Percentiles rank a stretch among this genome's conserved stretches.
Conservation (phyloP, 192 early-diverging fungal species). For the Umbelopsis vinacea region DNA sequence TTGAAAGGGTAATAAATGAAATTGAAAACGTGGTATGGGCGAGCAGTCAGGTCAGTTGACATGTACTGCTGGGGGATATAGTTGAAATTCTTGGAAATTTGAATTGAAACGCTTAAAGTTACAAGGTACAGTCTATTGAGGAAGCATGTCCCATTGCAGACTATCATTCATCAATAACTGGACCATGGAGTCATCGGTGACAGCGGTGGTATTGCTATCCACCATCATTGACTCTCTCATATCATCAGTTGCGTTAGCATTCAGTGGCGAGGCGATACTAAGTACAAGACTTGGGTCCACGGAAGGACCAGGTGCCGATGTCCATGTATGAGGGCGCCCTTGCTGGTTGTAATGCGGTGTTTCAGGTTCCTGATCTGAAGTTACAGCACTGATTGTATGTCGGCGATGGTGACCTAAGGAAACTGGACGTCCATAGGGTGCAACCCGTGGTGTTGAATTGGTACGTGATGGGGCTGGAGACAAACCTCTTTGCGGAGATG, state of each 20-base stretch:
- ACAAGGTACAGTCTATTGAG: not conserved
- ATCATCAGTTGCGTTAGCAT: not conserved
- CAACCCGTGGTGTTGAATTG: not conserved
- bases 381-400: conserved; percentile 8
- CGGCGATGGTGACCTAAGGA: not conserved
- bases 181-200: conserved; percentile 2
- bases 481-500: conserved; percentile 6
- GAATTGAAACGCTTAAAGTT: no score
- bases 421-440: not conserved
- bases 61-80: not conserved
- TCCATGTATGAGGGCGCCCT: conserved; percentile 8
- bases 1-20: not conserved
- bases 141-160: conserved; percentile 14
- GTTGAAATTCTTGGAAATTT: not conserved
- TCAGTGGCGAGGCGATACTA: not conserved
- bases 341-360: not conserved
- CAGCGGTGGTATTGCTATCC: not conserved
- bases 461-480: conserved; percentile 7
- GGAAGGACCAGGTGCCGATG: conserved; percentile 5
- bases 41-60: no score
- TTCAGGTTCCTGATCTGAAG: conserved; percentile 2
- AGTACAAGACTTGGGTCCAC: not conserved
- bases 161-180: conserved; percentile 15
- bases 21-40: not conserved
- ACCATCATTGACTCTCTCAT: conserved; percentile 10